Evolutionary conservation across 2,329 filamentous ascomycete genomes (phyloP), one percentile per base, ranked within the genome.

Genomic region (Sphaerulina musiva): DNA sequence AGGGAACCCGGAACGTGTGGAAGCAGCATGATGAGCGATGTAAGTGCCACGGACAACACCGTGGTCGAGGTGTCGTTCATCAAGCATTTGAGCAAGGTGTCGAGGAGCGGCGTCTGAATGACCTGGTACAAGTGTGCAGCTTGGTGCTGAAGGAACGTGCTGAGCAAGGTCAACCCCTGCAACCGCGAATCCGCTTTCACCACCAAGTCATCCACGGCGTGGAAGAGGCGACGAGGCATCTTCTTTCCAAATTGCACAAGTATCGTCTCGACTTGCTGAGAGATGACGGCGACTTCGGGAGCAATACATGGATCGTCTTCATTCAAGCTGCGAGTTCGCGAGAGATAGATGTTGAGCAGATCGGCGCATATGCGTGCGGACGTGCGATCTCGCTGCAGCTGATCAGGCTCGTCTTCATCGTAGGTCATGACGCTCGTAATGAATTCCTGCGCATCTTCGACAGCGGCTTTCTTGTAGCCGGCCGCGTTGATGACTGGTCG

Each of bases 61-160:
- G 85, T 84, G 0, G 86, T 88, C 0, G 87, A 91, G 1, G 85
- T 87, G 68, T 93, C 88, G 51, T 80, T 80, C 69, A 89, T 85
- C 1, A 93, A 76, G 59, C 86, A 91, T 64, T 80, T 82, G 49
- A 92, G 73, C 17, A 93, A 74, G 66, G 86, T 82, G 54, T 80
- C 78, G 60, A 93, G 85, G 1, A 93, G 74, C 0, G 83, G 79
- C 1, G 87, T 91, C 60, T 89, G 79, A 4, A 87, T 72, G 36
- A 90, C 80, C 41, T 84, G 77, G 65, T 93, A 82, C 1, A 93
- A 76, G 70, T 91, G 88, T 4, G 88, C 87, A n/a, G 87, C 86
- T 60, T 89, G 85, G 55, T 82, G 80, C 59, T 85, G 81, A 38
- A 93, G 79, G 60, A 89, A 91, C 43, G 85, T 81, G 65, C 82